Evolutionary conservation across 768 basidiomycete genomes (phyloP).

Genomic region (Xerocomus potaroensis): DNA sequence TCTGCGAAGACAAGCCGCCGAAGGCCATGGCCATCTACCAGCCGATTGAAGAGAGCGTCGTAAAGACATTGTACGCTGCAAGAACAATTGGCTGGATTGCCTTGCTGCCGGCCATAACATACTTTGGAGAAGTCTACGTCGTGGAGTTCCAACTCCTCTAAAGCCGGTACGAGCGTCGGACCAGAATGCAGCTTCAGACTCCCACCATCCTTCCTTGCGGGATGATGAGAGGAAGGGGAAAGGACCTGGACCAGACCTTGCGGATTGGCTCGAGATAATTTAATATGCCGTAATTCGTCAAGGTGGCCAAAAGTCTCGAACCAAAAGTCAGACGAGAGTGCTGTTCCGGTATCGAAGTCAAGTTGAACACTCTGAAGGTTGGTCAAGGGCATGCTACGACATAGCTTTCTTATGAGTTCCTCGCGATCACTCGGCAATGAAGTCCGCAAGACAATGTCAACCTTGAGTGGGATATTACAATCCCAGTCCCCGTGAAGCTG

Average conservation of each 20-base stretch:
- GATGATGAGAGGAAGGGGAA: neutral
- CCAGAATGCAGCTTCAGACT: neutral
- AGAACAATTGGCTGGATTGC: neutral
- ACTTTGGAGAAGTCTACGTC: slow-evolving; percentile 6
- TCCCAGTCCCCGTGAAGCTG: slow-evolving; percentile 16
- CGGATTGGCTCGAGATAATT: slow-evolving; percentile 4
- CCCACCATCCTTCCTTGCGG: neutral
- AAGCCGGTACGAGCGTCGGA: slow-evolving; percentile 13
- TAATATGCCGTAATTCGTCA: slow-evolving; percentile 11
- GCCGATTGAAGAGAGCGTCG: slow-evolving; percentile 15
- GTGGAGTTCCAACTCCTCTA: slow-evolving; percentile 14
- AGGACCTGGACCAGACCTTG: slow-evolving; percentile 9
- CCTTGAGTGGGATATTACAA: slow-evolving; percentile 17
- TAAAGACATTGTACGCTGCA: slow-evolving; percentile 11
- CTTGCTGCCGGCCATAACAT: slow-evolving; percentile 1
- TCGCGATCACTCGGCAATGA: slow-evolving; percentile 11
- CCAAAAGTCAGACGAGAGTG: slow-evolving; percentile 17
- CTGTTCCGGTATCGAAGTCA: slow-evolving; percentile 4
- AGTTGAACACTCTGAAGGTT: slow-evolving; percentile 7
- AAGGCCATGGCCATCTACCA: slow-evolving; percentile 8
- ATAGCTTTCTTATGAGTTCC: slow-evolving; percentile 9
- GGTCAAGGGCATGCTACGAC: slow-evolving; percentile 10
- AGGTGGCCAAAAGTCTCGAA: slow-evolving; percentile 13
- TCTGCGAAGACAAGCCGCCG: slow-evolving; percentile 7
- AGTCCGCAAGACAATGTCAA: slow-evolving; percentile 8